Percentiles rank a stretch among this genome's conserved stretches.
Conservation (phyloP, 805 yeast species). For the Candida suzukii region DNA sequence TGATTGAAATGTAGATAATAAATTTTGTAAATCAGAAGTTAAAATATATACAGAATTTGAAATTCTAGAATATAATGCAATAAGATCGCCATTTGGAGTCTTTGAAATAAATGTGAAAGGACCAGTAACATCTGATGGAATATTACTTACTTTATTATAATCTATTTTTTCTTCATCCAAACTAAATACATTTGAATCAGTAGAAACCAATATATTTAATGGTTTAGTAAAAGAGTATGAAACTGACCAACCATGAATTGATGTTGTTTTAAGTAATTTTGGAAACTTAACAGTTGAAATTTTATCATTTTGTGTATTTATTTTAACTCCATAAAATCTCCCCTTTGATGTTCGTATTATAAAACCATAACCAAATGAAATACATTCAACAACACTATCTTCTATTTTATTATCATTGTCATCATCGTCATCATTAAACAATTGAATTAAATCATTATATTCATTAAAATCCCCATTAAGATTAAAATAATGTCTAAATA, state of each 20-base stretch:
- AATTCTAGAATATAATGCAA: slow-evolving; percentile 39
- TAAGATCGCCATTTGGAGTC: slow-evolving; percentile 49
- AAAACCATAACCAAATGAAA: slow-evolving; percentile 36
- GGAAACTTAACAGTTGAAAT: neutral
- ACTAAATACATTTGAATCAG: neutral
- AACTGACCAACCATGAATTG: neutral
- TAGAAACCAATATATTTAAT: neutral
- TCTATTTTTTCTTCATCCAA: neutral
- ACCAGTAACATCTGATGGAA: slow-evolving; percentile 1
- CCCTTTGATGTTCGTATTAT: slow-evolving; percentile 33
- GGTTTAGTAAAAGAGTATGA: neutral
- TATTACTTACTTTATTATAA: too few species aligned
- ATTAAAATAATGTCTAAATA: slow-evolving; percentile 52
- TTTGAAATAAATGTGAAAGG: slow-evolving; percentile 12
- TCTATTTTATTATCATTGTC: neutral
- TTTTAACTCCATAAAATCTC: slow-evolving; percentile 30
- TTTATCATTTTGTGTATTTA: neutral
- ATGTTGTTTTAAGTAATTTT: neutral
- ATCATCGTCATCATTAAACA: slow-evolving; percentile 8
- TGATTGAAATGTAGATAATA: slow-evolving; percentile 37
- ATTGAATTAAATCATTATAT: slow-evolving; percentile 29
- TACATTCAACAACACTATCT: slow-evolving; percentile 24
- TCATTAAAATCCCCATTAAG: slow-evolving; percentile 63
- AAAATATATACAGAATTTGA: slow-evolving; percentile 41
- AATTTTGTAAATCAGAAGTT: slow-evolving; percentile 37